Conservation (phyloP, 768 basidiomycete species). For the Saitozyma podzolica region DNA sequence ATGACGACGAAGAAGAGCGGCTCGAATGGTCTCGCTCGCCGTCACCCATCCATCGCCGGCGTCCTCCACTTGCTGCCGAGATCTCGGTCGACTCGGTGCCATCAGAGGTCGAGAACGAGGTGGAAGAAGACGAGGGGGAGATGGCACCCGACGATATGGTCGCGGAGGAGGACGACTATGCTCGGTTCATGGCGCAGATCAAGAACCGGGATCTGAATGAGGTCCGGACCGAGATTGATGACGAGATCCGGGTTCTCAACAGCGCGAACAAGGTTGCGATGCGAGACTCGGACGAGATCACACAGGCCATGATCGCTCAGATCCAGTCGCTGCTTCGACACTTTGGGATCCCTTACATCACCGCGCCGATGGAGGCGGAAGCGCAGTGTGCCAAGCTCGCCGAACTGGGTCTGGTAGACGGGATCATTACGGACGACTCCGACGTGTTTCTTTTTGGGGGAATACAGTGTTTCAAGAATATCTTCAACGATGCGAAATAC, state of each 20-base stretch:
- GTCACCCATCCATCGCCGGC: conserved; percentile 42
- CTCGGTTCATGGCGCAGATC: conserved; percentile 85
- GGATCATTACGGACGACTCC: conserved; percentile 97
- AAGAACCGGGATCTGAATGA: conserved; percentile 79
- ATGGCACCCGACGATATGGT: conserved; percentile 63
- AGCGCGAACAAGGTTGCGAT: conserved; percentile 82
- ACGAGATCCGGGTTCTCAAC: conserved; percentile 79
- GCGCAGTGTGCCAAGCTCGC: conserved; percentile 95
- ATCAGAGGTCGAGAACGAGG: conserved; percentile 64
- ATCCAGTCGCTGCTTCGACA: conserved; percentile 83
- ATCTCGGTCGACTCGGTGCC: conserved; percentile 49
- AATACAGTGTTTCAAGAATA: conserved; percentile 93
- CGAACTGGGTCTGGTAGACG: conserved; percentile 81
- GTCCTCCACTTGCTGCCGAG: conserved; percentile 52
- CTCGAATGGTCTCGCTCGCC: conserved; percentile 56
- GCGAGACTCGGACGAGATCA: conserved; percentile 92
- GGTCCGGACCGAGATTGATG: conserved; percentile 84
- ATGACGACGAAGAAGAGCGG: conserved; percentile 41
- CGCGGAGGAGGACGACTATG: conserved; percentile 68
- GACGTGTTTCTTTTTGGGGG: conserved; percentile 99
- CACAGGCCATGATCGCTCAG: conserved; percentile 90
- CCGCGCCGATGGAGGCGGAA: conserved; percentile 99
- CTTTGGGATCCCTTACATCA: conserved; percentile 97
- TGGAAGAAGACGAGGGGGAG: conserved; percentile 71
- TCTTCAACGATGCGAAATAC: conserved; percentile 99